Conservation (phyloP, 805 yeast species). For the Candida loeiensis region DNA sequence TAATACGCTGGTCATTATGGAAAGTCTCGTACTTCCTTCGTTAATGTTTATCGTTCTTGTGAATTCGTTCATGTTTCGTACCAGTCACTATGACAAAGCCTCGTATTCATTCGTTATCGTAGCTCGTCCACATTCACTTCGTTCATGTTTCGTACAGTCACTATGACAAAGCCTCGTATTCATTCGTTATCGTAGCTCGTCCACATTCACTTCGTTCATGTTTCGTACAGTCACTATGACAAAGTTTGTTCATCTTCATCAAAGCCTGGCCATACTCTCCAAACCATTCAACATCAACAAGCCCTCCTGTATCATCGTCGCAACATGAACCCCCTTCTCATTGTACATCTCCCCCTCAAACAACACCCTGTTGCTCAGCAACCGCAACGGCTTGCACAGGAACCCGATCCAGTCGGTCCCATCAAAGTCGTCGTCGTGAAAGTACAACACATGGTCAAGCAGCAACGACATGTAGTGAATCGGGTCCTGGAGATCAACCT, state of each 20-base stretch:
- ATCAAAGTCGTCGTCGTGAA: constrained; percentile 53
- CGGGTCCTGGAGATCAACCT: constrained; percentile 17
- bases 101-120: too few relatives aligned
- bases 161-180: too few relatives aligned
- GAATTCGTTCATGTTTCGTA: too few relatives aligned
- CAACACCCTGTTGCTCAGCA: constrained; percentile 51
- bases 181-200: neutral
- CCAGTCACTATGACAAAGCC: too few relatives aligned
- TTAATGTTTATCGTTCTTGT: too few relatives aligned
- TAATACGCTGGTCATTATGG: too few relatives aligned
- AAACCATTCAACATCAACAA: constrained; percentile 34
- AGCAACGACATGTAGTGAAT: constrained; percentile 50
- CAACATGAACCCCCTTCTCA: constrained; percentile 48
- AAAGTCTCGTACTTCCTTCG: too few relatives aligned
- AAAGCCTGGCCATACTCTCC: constrained; percentile 10
- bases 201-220: neutral
- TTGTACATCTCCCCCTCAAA: constrained; percentile 57
- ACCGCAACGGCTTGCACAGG: constrained; percentile 45
- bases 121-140: too few relatives aligned
- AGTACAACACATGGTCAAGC: constrained; percentile 64
- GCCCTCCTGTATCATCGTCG: constrained; percentile 67
- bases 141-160: too few relatives aligned
- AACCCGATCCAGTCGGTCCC: constrained; percentile 51
- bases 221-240: neutral
- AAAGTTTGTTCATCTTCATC: too few relatives aligned